Evolutionary conservation across 495 filamentous ascomycete genomes (phyloP).

Genomic region (Penicillium daleae): DNA sequence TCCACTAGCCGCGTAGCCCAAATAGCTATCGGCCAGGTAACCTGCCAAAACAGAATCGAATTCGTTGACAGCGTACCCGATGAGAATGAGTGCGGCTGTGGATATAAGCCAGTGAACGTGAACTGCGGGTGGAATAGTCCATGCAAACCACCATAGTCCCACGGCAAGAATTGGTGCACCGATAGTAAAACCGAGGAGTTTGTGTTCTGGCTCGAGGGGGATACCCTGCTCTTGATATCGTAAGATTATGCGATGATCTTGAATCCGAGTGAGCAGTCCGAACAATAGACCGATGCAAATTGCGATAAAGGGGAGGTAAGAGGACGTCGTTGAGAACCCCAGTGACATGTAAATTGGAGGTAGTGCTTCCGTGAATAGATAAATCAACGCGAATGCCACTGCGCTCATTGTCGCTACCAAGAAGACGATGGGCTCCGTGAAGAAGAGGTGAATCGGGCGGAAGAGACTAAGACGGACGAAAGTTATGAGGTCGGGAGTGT

Average conservation of each 20-base stretch:
- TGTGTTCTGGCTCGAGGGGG: neutral
- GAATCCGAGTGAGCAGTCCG: neutral
- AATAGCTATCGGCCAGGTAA: neutral
- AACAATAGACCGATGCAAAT: constrained; percentile 21
- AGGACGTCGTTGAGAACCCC: constrained; percentile 29
- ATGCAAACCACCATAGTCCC: neutral
- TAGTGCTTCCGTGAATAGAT: constrained; percentile 51
- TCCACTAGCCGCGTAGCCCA: neutral
- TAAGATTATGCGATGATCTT: neutral
- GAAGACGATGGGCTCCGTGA: constrained; percentile 50
- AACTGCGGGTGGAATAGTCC: neutral
- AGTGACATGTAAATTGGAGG: constrained; percentile 39
- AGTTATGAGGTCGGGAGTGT: constrained; percentile 28
- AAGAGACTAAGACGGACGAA: constrained; percentile 38
- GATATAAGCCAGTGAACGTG: neutral
- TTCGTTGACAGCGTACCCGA: neutral
- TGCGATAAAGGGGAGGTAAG: constrained; percentile 47
- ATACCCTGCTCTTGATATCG: neutral
- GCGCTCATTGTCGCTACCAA: constrained; percentile 36
- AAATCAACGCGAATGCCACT: constrained; percentile 41
- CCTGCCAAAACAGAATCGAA: neutral
- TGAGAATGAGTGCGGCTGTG: neutral
- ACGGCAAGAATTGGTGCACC: neutral
- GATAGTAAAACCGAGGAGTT: neutral
- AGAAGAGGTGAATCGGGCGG: constrained; percentile 42